Percentiles rank a stretch among this genome's conserved stretches.
These are phyloP conservation scores for Colletotrichum coccodes DNA, from an alignment of 2,329 filamentous ascomycete species.

Conservation along the genomic window DNA sequence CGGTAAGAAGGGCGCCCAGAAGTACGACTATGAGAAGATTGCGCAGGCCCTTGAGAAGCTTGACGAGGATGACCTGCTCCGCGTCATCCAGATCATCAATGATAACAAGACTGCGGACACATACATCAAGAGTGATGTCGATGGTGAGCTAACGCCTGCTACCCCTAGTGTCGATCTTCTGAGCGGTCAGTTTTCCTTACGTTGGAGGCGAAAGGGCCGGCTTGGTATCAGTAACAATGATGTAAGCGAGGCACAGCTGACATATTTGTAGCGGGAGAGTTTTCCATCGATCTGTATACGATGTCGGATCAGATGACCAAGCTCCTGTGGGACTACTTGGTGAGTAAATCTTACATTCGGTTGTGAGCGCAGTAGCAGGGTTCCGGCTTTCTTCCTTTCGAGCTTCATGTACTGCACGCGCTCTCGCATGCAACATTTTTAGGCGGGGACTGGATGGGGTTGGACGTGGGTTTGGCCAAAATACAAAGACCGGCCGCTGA, in stretches of 20 bases:
- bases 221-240: conserved; percentile 1
- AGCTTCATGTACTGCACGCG: background rate
- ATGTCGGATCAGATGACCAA: conserved; percentile 89
- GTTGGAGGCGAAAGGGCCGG: conserved; percentile 7
- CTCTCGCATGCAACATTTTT: background rate
- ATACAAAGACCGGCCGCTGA: conserved; percentile 26
- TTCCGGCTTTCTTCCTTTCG: background rate
- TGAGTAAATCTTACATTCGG: conserved; percentile 39
- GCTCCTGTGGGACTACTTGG: conserved; percentile 92
- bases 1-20: conserved; percentile 82
- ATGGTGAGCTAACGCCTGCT: conserved; percentile 70
- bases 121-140: conserved; percentile 96
- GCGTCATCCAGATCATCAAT: conserved; percentile 97
- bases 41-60: conserved; percentile 91
- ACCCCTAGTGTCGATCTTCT: conserved; percentile 27
- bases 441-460: background rate
- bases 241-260: conserved; percentile 42
- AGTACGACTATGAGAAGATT: conserved; percentile 92
- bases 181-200: conserved; percentile 33
- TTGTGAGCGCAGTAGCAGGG: background rate
- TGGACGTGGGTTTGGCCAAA: background rate
- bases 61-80: conserved; percentile 90
- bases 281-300: conserved; percentile 98
- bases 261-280: conserved; percentile 80
- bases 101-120: conserved; percentile 95